These are phyloP conservation scores for Panaeolus cyanescens DNA, from an alignment of 768 basidiomycete species.

Conservation along the genomic window DNA sequence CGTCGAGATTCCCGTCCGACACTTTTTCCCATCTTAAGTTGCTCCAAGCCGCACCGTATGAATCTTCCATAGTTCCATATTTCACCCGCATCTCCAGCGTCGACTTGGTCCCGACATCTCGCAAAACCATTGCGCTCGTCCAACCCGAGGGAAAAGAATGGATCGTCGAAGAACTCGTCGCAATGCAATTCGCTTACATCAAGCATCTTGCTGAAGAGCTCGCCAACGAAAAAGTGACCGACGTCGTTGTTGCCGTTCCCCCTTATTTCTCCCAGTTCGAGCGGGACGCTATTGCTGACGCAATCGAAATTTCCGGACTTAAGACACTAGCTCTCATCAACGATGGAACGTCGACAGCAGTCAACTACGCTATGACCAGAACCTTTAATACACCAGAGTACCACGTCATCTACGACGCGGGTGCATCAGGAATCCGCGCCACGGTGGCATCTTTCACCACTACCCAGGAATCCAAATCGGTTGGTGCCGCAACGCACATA, in stretches of 20 bases:
- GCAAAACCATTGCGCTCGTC: slow-evolving; percentile 61
- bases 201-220: slow-evolving; percentile 82
- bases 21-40: slow-evolving; percentile 87
- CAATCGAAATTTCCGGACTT: slow-evolving; percentile 89
- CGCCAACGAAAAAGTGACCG: slow-evolving; percentile 75
- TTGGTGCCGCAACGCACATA: slow-evolving; percentile 64
- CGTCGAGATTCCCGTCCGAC: slow-evolving; percentile 87
- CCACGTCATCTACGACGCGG: slow-evolving; percentile 94
- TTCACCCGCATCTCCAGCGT: slow-evolving; percentile 58
- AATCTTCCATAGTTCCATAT: slow-evolving; percentile 59
- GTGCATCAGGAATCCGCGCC: slow-evolving; percentile 79
- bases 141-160: slow-evolving; percentile 69
- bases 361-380: slow-evolving; percentile 98
- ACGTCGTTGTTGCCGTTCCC: slow-evolving; percentile 89
- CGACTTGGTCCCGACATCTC: slow-evolving; percentile 52
- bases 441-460: slow-evolving; percentile 73
- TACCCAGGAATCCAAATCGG: slow-evolving; percentile 49
- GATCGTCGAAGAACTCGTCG: slow-evolving; percentile 88
- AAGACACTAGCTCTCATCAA: slow-evolving; percentile 83
- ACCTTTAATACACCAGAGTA: slow-evolving; percentile 73
- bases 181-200: slow-evolving; percentile 92
- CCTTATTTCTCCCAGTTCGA: slow-evolving; percentile 90
- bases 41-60: slow-evolving; percentile 70
- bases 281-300: slow-evolving; percentile 89
- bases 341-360: slow-evolving; percentile 92